Conservation (phyloP, 768 basidiomycete species). For the Mycena vitilis region DNA sequence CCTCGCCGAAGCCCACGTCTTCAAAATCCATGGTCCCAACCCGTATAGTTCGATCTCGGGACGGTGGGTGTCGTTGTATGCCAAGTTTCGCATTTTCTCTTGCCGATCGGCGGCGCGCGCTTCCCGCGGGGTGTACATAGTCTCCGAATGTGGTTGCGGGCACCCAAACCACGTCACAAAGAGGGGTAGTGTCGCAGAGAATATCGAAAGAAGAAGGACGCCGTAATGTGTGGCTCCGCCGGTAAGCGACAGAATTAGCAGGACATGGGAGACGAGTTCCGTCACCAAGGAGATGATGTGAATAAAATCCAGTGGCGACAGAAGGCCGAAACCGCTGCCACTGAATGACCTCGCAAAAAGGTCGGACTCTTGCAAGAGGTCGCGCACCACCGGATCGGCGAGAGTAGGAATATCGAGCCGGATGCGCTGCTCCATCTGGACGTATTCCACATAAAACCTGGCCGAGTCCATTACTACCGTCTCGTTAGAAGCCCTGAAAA, state of each 20-base stretch:
- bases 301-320: conserved; percentile 84
- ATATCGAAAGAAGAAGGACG: conserved; percentile 68
- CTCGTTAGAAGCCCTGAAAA: conserved; percentile 73
- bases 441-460: conserved; percentile 79
- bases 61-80: conserved; percentile 79
- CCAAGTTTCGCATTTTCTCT: conserved; percentile 80
- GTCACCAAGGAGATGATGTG: conserved; percentile 77
- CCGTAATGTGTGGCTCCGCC: conserved; percentile 65
- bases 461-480: conserved; percentile 79
- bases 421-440: conserved; percentile 82
- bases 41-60: conserved; percentile 87
- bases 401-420: conserved; percentile 84
- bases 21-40: conserved; percentile 86
- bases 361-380: conserved; percentile 88
- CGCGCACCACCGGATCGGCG: conserved; percentile 76
- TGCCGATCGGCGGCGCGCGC: conserved; percentile 75
- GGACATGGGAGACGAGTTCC: conserved; percentile 79
- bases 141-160: conserved; percentile 55
- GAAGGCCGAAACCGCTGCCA: conserved; percentile 80
- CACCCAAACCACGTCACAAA: conserved; percentile 64
- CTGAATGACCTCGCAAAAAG: conserved; percentile 86
- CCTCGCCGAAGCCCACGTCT: conserved; percentile 78
- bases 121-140: conserved; percentile 63
- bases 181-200: conserved; percentile 71
- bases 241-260: conserved; percentile 75